Evolutionary conservation across 352 stramenopile genomes (phyloP).

Genomic region (Globisporangium takayamanum): DNA sequence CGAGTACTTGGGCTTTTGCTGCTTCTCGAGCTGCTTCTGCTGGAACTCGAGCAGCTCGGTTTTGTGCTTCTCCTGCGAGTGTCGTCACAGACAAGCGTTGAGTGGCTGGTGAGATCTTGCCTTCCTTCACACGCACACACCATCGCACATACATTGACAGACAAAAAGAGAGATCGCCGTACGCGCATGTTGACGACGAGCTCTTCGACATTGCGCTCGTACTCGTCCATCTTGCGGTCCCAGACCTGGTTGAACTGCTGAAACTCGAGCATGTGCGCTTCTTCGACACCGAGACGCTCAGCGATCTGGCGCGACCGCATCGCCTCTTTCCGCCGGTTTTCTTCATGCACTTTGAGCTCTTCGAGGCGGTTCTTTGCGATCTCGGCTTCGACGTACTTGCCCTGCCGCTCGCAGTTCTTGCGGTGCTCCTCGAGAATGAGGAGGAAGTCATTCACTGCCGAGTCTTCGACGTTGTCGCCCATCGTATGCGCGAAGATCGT

Average conservation of each 20-base stretch:
- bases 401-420: conserved; percentile 96
- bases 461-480: conserved; percentile 63
- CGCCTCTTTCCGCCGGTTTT: conserved; percentile 92
- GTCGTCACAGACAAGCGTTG: too few species aligned
- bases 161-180: background rate
- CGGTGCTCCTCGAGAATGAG: conserved; percentile 92
- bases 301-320: conserved; percentile 94
- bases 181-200: conserved; percentile 89
- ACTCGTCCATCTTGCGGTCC: conserved; percentile 95
- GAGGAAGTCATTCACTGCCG: conserved; percentile 81
- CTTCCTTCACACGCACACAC: background rate
- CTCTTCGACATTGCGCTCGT: conserved; percentile 89
- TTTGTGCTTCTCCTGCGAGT: conserved; percentile 60
- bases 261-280: conserved; percentile 98
- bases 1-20: conserved; percentile 90
- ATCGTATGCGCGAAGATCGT: conserved; percentile 10
- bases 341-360: conserved; percentile 95
- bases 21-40: conserved; percentile 88
- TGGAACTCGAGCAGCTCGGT: conserved; percentile 92
- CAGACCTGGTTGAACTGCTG: conserved; percentile 96
- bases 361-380: conserved; percentile 95
- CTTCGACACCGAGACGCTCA: conserved; percentile 92
- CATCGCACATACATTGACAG: too few species aligned
- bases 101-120: background rate
- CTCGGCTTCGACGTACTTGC: conserved; percentile 96